Evolutionary conservation across 257 asterid species (phyloP).

Genomic region (Gentiana macrophylla): DNA sequence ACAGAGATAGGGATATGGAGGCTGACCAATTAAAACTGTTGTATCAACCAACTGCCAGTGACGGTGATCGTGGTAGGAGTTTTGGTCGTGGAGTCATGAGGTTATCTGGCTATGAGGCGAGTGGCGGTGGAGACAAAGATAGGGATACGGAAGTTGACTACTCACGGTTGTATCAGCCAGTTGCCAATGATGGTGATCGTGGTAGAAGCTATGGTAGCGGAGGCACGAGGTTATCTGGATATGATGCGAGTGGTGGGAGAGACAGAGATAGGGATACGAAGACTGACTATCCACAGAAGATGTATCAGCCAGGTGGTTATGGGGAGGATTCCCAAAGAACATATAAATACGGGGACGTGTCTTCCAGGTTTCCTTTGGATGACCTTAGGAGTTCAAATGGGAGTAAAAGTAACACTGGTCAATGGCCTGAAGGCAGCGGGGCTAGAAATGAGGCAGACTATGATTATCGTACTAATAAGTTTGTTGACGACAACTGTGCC

Average conservation of each 20-base stretch:
- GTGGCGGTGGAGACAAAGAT: conserved; percentile 21
- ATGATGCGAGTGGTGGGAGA: conserved; percentile 19
- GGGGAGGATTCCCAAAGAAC: conserved; percentile 15
- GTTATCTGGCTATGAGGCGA: conserved; percentile 15
- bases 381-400: conserved; percentile 23
- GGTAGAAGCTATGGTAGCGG: conserved; percentile 8
- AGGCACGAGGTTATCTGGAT: conserved; percentile 16
- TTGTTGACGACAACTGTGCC: conserved; percentile 14
- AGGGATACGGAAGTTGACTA: background rate
- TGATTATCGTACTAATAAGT: conserved; percentile 9
- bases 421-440: conserved; percentile 23
- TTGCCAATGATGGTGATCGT: conserved; percentile 10
- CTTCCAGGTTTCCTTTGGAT: conserved; percentile 22
- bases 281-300: conserved; percentile 2
- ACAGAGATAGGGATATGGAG: conserved; percentile 1
- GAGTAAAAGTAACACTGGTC: conserved; percentile 11
- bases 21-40: too few species aligned
- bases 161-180: too few species aligned
- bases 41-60: conserved; percentile 5
- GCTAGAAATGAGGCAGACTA: conserved; percentile 25
- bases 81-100: conserved; percentile 10
- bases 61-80: conserved; percentile 10
- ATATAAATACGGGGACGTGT: conserved; percentile 15
- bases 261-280: conserved; percentile 21
- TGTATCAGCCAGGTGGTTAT: conserved; percentile 1